phyloP scores from a whole-genome alignment of 306 rosid genomes.

The Arachis stenosperma region DNA sequence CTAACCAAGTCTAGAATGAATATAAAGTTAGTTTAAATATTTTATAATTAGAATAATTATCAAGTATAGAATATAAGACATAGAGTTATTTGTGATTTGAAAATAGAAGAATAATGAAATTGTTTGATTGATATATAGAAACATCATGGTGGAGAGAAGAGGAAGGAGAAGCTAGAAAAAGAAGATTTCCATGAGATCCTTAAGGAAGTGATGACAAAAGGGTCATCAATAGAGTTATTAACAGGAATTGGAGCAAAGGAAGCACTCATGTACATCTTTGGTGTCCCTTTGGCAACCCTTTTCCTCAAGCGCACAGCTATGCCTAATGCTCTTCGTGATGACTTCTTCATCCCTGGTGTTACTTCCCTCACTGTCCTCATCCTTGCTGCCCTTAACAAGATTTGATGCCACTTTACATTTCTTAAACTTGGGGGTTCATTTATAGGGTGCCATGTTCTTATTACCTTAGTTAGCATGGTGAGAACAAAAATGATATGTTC shows the following conservation, averaged over 20 bases:
- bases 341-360: constrained; percentile 56
- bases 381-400: constrained; percentile 67
- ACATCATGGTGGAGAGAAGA: not conserved
- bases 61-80: too few species aligned
- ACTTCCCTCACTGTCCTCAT: constrained; percentile 63
- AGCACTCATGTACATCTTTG: constrained; percentile 53
- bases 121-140: constrained; percentile 26
- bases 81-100: too few species aligned
- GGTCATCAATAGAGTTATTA: constrained; percentile 7
- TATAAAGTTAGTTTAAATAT: too few species aligned
- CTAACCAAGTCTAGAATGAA: too few species aligned
- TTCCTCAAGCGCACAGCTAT: constrained; percentile 49
- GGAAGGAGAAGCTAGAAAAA: not conserved
- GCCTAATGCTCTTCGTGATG: constrained; percentile 49
- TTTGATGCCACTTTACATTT: constrained; percentile 18
- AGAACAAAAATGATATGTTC: too few species aligned
- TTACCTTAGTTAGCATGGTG: too few species aligned
- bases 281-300: constrained; percentile 62
- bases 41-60: too few species aligned
- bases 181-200: constrained; percentile 48
- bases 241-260: constrained; percentile 58
- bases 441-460: too few species aligned
- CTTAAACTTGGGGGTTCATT: too few species aligned
- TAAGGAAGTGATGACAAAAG: constrained; percentile 23
- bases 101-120: too few species aligned